These are phyloP conservation scores for Blumeria hordei DNA, from an alignment of 2,329 filamentous ascomycete genomes.

Conservation along the genomic window DNA sequence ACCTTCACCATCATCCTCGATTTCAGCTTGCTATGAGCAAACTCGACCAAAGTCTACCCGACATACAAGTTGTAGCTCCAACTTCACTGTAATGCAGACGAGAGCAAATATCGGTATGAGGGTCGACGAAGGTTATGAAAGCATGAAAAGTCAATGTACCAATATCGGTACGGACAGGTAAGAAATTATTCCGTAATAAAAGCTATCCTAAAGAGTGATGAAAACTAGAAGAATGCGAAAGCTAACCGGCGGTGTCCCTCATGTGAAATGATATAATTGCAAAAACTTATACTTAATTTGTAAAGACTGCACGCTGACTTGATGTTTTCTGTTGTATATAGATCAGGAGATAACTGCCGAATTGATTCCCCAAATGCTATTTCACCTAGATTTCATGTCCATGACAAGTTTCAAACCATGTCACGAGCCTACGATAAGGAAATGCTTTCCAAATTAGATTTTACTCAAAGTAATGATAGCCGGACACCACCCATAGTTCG, in stretches of 20 bases:
- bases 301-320: not conserved
- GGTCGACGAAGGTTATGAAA: constrained; percentile 17
- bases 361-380: constrained; percentile 3
- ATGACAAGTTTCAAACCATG: constrained; percentile 14
- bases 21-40: too few relatives aligned
- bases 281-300: not conserved
- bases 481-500: constrained; percentile 13
- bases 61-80: constrained; percentile 20
- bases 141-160: constrained; percentile 12
- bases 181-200: constrained; percentile 5
- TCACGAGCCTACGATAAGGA: constrained; percentile 18
- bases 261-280: not conserved
- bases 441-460: constrained; percentile 15
- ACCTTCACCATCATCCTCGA: constrained; percentile 6
- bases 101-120: constrained; percentile 10
- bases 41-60: constrained; percentile 21
- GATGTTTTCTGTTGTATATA: not conserved
- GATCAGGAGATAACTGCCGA: not conserved
- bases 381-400: constrained; percentile 9
- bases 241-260: not conserved
- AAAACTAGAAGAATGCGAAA: not conserved
- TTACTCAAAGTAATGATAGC: constrained; percentile 13
- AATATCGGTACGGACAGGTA: constrained; percentile 14
- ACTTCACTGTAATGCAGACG: constrained; percentile 9
- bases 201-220: not conserved